Evolutionary conservation across 83 land plant species (phyloP), one percentile per base, ranked within the genome.

Genomic region (Picea abies): DNA sequence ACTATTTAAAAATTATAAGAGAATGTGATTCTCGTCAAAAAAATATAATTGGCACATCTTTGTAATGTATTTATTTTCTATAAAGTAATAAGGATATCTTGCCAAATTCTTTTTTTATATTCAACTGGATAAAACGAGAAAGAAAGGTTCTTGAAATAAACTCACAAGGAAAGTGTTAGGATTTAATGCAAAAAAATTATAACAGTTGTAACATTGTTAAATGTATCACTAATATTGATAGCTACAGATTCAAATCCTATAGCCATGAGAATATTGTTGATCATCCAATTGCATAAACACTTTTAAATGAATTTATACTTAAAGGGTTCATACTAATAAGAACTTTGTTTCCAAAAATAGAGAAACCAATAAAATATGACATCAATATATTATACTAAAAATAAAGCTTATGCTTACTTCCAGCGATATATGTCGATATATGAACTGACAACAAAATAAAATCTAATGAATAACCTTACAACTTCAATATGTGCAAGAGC

Each of bases 401-500:
- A 58, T 58, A 58, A 49, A 49, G 56, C 56, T 49, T 49, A 3
- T 76, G 60, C 60, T 22, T 23, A 35, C 16, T 23, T 49, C 60
- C 58, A 76, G 17, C 9, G 3, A 76, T 4, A 41, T 37, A 39
- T 9, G 32, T 16, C 19, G 3, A 75, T 4, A 41, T 39, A 41
- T 10, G 35, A 22, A 76, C 9, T 7, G 23, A 49, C 58, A 22
- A 2, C 2, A 49, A 20, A 20, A 37, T 11, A 35, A 63, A 61
- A 35, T 17, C 72, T 72, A 76, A 3, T 1, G 16, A 39, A 20
- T 58, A 63, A 76, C 52, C 85, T 89, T 88, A 97, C 99, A 52
- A 92, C 92, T 93, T 97, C 99, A 75, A 97, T 94, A 37, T 92
- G 94, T 84, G 92, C 88, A 39, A 96, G 90, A 82, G 88, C 96